These are phyloP conservation scores for Tolypocladium guangdongense DNA, from an alignment of 2,329 filamentous ascomycete species.

Conservation along the genomic window DNA sequence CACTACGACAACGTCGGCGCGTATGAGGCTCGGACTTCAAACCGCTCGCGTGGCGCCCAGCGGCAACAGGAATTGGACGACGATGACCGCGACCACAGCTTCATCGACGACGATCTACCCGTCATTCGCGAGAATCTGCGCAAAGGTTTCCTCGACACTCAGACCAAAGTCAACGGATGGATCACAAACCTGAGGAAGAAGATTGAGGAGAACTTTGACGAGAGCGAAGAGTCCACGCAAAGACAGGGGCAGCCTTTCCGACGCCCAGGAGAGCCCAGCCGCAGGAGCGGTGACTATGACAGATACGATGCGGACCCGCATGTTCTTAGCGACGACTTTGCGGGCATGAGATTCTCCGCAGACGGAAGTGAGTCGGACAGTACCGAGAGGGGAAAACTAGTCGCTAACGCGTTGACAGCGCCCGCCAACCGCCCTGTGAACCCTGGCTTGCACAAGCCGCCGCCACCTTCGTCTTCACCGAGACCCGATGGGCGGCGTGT, in stretches of 20 bases:
- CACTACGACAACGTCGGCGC: slow-evolving; percentile 63
- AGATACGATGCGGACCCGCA: slow-evolving; percentile 92
- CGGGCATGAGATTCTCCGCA: slow-evolving; percentile 50
- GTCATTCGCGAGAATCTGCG: slow-evolving; percentile 86
- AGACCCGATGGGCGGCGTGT: slow-evolving; percentile 42
- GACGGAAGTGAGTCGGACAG: slow-evolving; percentile 45
- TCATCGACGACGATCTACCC: slow-evolving; percentile 91
- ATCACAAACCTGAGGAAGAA: slow-evolving; percentile 86
- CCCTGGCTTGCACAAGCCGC: slow-evolving; percentile 68
- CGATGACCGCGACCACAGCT: slow-evolving; percentile 71
- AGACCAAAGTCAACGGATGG: slow-evolving; percentile 87
- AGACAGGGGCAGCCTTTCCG: slow-evolving; percentile 23
- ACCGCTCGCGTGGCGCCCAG: slow-evolving; percentile 28
- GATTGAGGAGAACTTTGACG: slow-evolving; percentile 78
- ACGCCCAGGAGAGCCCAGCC: slow-evolving; percentile 49
- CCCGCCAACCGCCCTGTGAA: slow-evolving; percentile 53
- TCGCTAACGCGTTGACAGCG: slow-evolving; percentile 14
- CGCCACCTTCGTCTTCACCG: slow-evolving; percentile 40
- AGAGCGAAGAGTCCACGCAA: slow-evolving; percentile 42
- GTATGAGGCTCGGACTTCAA: slow-evolving; percentile 46
- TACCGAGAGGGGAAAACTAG: neutral
- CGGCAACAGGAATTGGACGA: slow-evolving; percentile 26
- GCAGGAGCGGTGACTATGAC: slow-evolving; percentile 77
- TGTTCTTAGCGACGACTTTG: slow-evolving; percentile 83
- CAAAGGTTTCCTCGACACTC: slow-evolving; percentile 91